phyloP scores from a whole-genome alignment of 306 rosid genomes.

The Elaeagnus macrophylla region DNA sequence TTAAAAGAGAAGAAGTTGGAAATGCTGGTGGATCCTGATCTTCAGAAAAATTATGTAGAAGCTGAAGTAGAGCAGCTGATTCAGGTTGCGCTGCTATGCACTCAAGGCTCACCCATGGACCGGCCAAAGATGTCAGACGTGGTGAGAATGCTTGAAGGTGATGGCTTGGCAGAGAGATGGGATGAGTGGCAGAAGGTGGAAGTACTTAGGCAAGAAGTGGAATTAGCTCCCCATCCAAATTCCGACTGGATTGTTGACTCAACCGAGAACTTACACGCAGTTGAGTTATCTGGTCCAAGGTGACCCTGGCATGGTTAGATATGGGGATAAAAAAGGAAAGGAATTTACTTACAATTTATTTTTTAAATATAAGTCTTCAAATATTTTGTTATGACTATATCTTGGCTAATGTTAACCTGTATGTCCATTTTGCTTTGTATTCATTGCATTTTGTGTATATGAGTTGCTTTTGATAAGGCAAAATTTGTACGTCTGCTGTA shows the following conservation, averaged over 20 bases:
- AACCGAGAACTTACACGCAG: conserved; percentile 91
- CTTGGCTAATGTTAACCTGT: conserved; percentile 45
- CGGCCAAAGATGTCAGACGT: conserved; percentile 98
- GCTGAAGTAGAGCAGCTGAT: conserved; percentile 93
- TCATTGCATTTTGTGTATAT: conserved; percentile 82
- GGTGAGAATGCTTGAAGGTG: conserved; percentile 98
- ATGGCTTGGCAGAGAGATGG: conserved; percentile 97
- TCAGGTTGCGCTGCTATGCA: conserved; percentile 94
- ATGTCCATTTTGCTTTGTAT: conserved; percentile 57
- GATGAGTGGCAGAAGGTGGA: conserved; percentile 98
- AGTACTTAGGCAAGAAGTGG: conserved; percentile 86
- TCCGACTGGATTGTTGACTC: conserved; percentile 96
- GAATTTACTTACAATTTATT: conserved; percentile 31
- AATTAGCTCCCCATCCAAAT: conserved; percentile 75
- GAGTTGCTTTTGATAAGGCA: conserved; percentile 49
- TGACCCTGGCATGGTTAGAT: conserved; percentile 43
- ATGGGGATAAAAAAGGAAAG: conserved; percentile 23
- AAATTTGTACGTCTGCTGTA: conserved; percentile 52
- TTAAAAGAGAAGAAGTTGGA: conserved; percentile 83
- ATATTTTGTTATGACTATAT: conserved; percentile 22
- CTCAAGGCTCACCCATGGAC: conserved; percentile 94
- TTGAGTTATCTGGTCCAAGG: conserved; percentile 97
- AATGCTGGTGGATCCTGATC: conserved; percentile 97
- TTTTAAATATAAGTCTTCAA: conserved; percentile 33
- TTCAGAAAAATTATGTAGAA: conserved; percentile 68